These are phyloP conservation scores for Podaxis pistillaris DNA, from an alignment of 768 basidiomycete species.

Conservation along the genomic window DNA sequence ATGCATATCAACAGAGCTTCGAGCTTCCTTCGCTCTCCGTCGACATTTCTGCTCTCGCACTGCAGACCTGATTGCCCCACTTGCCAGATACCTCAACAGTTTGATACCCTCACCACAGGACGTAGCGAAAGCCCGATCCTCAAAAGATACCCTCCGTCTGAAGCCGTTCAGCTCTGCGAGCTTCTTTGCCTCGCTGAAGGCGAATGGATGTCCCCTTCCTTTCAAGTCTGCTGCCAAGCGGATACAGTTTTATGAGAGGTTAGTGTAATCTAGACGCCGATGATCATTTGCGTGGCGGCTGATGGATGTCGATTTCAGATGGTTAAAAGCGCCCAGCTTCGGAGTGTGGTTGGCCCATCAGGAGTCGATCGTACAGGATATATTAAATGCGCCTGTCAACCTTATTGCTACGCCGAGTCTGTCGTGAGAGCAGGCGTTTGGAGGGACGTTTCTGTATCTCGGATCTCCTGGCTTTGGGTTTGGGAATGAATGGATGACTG, in stretches of 20 bases:
- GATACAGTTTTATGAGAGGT: conserved; percentile 71
- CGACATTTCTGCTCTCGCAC: conserved; percentile 85
- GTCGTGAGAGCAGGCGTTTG: conserved; percentile 7
- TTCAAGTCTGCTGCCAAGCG: conserved; percentile 67
- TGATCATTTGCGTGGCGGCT: neutral
- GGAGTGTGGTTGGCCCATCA: conserved; percentile 78
- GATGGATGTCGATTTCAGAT: conserved; percentile 30
- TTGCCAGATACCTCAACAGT: conserved; percentile 88
- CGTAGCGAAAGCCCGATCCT: conserved; percentile 33
- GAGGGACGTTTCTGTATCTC: neutral
- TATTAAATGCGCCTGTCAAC: conserved; percentile 34
- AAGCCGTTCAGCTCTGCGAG: conserved; percentile 68
- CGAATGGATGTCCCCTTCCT: conserved; percentile 67
- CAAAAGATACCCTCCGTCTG: conserved; percentile 39
- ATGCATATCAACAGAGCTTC: conserved; percentile 41
- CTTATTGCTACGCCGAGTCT: conserved; percentile 9
- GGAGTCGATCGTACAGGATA: conserved; percentile 64
- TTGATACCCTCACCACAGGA: conserved; percentile 75
- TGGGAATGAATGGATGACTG: neutral
- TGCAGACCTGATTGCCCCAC: conserved; percentile 80
- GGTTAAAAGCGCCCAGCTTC: conserved; percentile 75
- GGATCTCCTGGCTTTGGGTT: neutral
- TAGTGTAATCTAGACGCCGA: neutral
- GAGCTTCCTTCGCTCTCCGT: conserved; percentile 65
- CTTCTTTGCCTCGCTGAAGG: conserved; percentile 73